These are phyloP conservation scores for Trypanosoma melophagium DNA, from an alignment of 208 protist species.

Conservation along the genomic window DNA sequence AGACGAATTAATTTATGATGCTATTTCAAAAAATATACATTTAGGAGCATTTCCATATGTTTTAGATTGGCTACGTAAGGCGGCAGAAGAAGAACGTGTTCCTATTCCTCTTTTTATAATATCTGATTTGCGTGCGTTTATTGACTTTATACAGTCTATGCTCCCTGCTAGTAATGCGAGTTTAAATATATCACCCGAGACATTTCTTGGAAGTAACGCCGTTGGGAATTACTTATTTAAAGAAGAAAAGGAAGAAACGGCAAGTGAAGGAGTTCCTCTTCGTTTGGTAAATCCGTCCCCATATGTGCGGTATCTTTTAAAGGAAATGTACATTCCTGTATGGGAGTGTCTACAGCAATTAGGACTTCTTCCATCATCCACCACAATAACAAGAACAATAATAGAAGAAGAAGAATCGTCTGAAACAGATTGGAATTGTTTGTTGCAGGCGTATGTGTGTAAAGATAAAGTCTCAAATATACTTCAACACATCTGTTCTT, in stretches of 20 bases:
- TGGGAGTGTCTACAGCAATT: conserved; percentile 35
- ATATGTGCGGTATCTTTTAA: conserved; percentile 37
- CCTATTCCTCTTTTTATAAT: conserved; percentile 19
- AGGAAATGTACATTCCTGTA: conserved; percentile 43
- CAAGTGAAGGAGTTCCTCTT: not conserved
- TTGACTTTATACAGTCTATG: conserved; percentile 24
- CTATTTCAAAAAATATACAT: conserved; percentile 52
- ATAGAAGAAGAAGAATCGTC: not conserved
- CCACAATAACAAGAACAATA: not conserved
- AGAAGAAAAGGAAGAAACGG: not conserved
- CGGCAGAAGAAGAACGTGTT: conserved; percentile 15
- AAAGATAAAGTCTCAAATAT: no score
- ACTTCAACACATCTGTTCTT: no score
- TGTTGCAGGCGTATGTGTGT: not conserved
- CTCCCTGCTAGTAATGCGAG: conserved; percentile 25
- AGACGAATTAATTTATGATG: conserved; percentile 60
- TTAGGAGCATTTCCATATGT: conserved; percentile 38
- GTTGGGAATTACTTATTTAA: not conserved
- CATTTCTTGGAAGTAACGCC: not conserved
- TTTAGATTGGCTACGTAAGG: conserved; percentile 27
- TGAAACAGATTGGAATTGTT: conserved; percentile 1
- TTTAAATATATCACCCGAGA: conserved; percentile 3
- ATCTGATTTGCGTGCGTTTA: conserved; percentile 14
- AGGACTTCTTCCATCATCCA: conserved; percentile 26
- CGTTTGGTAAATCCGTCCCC: conserved; percentile 16